Evolutionary conservation across 345 rosid species (phyloP), one percentile per base, ranked within the genome.

Genomic region (Euphorbia peplus): DNA sequence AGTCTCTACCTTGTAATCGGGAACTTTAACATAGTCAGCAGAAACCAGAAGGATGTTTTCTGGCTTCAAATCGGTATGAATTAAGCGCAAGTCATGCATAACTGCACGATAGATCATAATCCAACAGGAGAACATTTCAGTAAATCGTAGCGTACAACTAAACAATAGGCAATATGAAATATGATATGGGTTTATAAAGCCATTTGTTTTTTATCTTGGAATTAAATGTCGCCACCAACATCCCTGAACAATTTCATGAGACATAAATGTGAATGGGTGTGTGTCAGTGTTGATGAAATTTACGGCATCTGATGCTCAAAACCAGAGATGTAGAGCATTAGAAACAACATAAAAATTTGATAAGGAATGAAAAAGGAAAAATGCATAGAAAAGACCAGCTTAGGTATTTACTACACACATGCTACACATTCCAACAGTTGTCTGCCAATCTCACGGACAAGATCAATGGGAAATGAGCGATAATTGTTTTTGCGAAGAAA

Each of bases 401-500:
- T 39, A 80, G 83, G 83, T 74, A 78, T 79, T 83, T 84, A 81
- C 88, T 89, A 91, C 99, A 95, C 97, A 95, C 99, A 91, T 90
- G 99, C 96, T 76, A 95, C 85, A 90, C 95, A 91, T 80, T 95
- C 96, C 98, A 91, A 88, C 75, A 91, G 92, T 90, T 95, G 99
- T 88, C 95, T 83, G 82, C 96, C 98, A 88, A 95, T 88, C 96
- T 95, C 98, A 73, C 98, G 96, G 80, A 95, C 98, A 86, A 86
- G 97, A 60, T 90, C 98, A 93, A 93, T 87, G 78, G 97, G 98
- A 90, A 89, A 89, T 79, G 93, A 87, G 84, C 96, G 92, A 80
- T 90, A 93, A 89, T 84, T 87, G 93, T 93, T 93, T 90, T 90
- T 86, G 87, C 91, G 96, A 76, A 93, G 97, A 89, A 93, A 90